Evolutionary conservation across 805 yeast genomes (phyloP).

Genomic region (Wickerhamomyces bovis): DNA sequence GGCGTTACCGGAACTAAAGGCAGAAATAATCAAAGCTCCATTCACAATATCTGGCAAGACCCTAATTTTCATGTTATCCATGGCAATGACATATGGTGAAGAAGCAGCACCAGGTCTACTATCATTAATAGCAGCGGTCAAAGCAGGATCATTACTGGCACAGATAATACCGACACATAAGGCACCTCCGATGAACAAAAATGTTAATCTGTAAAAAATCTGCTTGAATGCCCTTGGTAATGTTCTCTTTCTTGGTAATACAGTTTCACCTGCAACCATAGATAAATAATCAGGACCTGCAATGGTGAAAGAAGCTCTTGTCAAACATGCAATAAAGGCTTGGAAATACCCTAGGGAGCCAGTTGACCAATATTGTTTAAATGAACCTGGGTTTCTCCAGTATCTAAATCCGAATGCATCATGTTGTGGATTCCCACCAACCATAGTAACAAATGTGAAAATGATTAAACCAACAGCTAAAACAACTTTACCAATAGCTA

Average conservation of each 20-base stretch:
- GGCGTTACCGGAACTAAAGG: slow-evolving; percentile 82
- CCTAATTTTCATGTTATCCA: slow-evolving; percentile 60
- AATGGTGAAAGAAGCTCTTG: slow-evolving; percentile 70
- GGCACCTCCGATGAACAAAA: slow-evolving; percentile 69
- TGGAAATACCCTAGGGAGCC: slow-evolving; percentile 62
- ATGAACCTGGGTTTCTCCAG: slow-evolving; percentile 50
- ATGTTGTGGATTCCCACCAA: slow-evolving; percentile 77
- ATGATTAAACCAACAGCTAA: slow-evolving; percentile 70
- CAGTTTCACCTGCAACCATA: slow-evolving; percentile 80
- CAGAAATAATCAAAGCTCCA: slow-evolving; percentile 66
- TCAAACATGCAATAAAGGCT: slow-evolving; percentile 65
- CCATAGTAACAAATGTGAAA: slow-evolving; percentile 76
- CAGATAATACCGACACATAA: slow-evolving; percentile 74
- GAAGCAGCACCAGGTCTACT: slow-evolving; percentile 73
- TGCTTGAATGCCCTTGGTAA: slow-evolving; percentile 77
- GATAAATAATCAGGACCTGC: slow-evolving; percentile 86
- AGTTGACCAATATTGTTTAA: slow-evolving; percentile 46
- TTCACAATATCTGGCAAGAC: slow-evolving; percentile 75
- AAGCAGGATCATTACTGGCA: slow-evolving; percentile 58
- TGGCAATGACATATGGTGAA: slow-evolving; percentile 80
- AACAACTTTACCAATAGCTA: slow-evolving; percentile 66
- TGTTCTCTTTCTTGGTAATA: slow-evolving; percentile 55
- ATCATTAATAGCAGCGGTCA: slow-evolving; percentile 50
- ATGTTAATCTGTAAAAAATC: slow-evolving; percentile 60
- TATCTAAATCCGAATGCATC: slow-evolving; percentile 57